phyloP scores from a whole-genome alignment of 495 filamentous ascomycete species.

The Lepraria neglecta region DNA sequence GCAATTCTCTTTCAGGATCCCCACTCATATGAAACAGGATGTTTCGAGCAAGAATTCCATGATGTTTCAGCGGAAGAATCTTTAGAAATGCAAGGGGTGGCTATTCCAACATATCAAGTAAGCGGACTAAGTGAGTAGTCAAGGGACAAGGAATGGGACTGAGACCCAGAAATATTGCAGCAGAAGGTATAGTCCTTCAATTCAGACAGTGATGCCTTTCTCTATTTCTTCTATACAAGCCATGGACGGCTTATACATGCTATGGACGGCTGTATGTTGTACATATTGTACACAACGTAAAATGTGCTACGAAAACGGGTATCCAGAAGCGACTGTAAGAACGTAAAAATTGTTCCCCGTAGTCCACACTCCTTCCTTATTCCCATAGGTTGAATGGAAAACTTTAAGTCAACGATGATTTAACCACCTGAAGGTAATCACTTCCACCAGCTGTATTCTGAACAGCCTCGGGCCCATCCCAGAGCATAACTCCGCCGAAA shows the following conservation, averaged over 20 bases:
- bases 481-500: constrained; percentile 52
- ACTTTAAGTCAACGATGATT: constrained; percentile 19
- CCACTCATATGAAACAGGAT: too few species aligned
- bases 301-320: background rate
- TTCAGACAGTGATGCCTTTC: background rate
- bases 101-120: too few species aligned
- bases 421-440: constrained; percentile 22
- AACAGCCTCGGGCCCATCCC: constrained; percentile 38
- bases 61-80: too few species aligned
- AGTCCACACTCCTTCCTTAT: background rate
- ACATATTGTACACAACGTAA: background rate
- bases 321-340: constrained; percentile 14
- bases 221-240: background rate
- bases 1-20: too few species aligned
- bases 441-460: constrained; percentile 25
- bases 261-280: background rate
- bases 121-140: too few species aligned
- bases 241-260: background rate
- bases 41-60: too few species aligned
- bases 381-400: background rate
- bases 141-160: too few species aligned
- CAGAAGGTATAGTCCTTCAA: background rate
- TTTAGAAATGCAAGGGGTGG: too few species aligned
- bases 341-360: background rate
- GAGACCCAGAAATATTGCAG: too few species aligned